Conservation (phyloP, 768 basidiomycete species). For the Fibroporia radiculosa region DNA sequence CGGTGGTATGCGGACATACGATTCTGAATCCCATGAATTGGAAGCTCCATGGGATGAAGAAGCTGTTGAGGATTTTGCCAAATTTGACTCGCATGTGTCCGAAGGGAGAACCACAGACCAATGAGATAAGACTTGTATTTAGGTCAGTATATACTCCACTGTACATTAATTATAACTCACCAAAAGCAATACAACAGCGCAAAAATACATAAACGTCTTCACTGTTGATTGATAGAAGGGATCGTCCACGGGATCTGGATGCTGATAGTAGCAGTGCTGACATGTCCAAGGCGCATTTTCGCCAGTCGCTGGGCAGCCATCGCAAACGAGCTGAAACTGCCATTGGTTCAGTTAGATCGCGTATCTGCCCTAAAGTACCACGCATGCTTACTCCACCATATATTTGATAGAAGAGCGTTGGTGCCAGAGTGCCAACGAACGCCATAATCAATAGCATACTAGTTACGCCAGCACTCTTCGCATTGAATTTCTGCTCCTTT, state of each 20-base stretch:
- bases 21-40: constrained; percentile 30
- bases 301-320: constrained; percentile 57
- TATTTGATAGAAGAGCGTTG: constrained; percentile 96
- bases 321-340: constrained; percentile 87
- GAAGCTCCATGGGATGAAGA: constrained; percentile 57
- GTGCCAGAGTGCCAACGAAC: constrained; percentile 90
- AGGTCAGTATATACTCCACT: no score
- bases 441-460: constrained; percentile 99
- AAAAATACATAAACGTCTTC: constrained; percentile 92
- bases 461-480: constrained; percentile 97
- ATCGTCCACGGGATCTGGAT: constrained; percentile 87
- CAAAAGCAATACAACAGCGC: constrained; percentile 82
- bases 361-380: constrained; percentile 4
- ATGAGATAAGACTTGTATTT: constrained; percentile 94
- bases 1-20: constrained; percentile 65
- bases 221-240: constrained; percentile 97
- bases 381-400: constrained; percentile 83
- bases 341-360: constrained; percentile 1
- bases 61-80: constrained; percentile 96
- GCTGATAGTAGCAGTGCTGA: constrained; percentile 89
- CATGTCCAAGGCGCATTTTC: constrained; percentile 68
- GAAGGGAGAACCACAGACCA: constrained; percentile 97
- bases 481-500: constrained; percentile 98
- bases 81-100: constrained; percentile 96
- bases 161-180: constrained; percentile 54